phyloP scores from a whole-genome alignment of 768 basidiomycete genomes.

The Mycena alexandri region DNA sequence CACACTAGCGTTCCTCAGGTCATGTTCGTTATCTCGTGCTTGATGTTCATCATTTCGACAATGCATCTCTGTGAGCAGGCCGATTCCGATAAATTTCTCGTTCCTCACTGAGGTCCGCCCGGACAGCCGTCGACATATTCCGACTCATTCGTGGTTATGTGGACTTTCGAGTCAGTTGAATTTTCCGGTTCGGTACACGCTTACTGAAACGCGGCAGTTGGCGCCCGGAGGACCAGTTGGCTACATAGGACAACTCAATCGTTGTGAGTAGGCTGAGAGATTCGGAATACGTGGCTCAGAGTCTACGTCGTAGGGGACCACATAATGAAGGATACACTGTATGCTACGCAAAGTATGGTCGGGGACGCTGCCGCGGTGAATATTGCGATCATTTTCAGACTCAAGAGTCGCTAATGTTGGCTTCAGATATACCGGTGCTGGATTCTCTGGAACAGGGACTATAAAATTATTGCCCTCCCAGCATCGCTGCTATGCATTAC shows the following conservation, averaged over 20 bases:
- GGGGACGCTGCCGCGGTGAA: too few relatives aligned
- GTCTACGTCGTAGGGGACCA: conserved; percentile 29
- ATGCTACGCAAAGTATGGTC: too few relatives aligned
- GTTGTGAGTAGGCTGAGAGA: conserved; percentile 19
- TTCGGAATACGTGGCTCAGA: too few relatives aligned
- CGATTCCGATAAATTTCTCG: too few relatives aligned
- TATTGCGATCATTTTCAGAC: too few relatives aligned
- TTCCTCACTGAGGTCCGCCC: too few relatives aligned
- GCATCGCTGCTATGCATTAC: conserved; percentile 1
- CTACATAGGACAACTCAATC: conserved; percentile 29
- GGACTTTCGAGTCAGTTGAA: too few relatives aligned
- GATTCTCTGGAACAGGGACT: conserved; percentile 36
- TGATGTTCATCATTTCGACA: conserved; percentile 39
- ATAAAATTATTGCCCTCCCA: conserved; percentile 24
- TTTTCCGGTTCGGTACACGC: too few relatives aligned
- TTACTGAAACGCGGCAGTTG: too few relatives aligned
- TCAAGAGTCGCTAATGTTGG: not conserved
- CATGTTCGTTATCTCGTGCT: conserved; percentile 35
- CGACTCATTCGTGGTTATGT: too few relatives aligned
- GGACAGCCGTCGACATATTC: too few relatives aligned
- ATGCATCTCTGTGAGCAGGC: conserved; percentile 29
- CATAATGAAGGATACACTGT: conserved; percentile 35
- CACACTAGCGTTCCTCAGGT: conserved; percentile 19
- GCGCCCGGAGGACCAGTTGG: conserved; percentile 34
- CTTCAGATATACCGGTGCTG: conserved; percentile 39